Evolutionary conservation across 2,329 filamentous ascomycete genomes (phyloP), one percentile per base, ranked within the genome.

Genomic region (Diaporthe sp.): DNA sequence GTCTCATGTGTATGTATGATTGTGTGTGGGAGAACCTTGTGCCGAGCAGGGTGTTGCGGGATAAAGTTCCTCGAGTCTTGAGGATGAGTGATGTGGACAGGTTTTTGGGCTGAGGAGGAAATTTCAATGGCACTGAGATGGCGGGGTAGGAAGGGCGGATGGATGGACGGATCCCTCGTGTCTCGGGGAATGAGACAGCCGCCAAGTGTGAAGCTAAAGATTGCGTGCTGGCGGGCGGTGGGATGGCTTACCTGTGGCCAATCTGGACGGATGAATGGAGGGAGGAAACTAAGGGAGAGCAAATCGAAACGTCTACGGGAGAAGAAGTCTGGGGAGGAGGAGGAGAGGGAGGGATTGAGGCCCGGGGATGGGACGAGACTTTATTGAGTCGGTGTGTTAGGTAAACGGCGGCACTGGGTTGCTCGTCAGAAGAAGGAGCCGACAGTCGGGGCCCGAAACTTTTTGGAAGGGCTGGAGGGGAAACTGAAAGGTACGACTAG

Each of bases 221-320:
- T 71, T 75, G 76, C 67, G 72, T 75, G 78, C 74, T 61, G 75
- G 73, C 77, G 79, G 79, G 77, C 79, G 77, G 76, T 79, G 78
- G 78, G 78, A 76, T 77, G 75, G 75, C 76, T 72, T 74, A 72
- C 77, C 65, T 70, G n/a, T 58, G 42, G 31, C 17, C 53, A 71
- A 68, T 76, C 71, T 72, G 57, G 57, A 22, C 53, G 44, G 31
- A 49, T 28, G 65, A 13, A 13, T 19, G n/a, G 31, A 53, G 65
- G 31, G 62, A 68, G 31, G 28, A 67, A 51, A 25, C n/a, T 5
- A 67, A 46, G 42, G 31, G 28, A 37, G 37, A 67, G 17, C 46
- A 67, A 49, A 22, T n/a, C 58, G 61, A 49, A 65, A 65, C 42
- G 60, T 68, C 62, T 68, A 53, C 62, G 44, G 46, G 44, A 39